A percentile compares a stretch with the other conserved stretches of the same genome.
Evolutionary conservation across 2,329 filamentous ascomycete genomes (phyloP).

Genomic region (Monosporascus sp.): DNA sequence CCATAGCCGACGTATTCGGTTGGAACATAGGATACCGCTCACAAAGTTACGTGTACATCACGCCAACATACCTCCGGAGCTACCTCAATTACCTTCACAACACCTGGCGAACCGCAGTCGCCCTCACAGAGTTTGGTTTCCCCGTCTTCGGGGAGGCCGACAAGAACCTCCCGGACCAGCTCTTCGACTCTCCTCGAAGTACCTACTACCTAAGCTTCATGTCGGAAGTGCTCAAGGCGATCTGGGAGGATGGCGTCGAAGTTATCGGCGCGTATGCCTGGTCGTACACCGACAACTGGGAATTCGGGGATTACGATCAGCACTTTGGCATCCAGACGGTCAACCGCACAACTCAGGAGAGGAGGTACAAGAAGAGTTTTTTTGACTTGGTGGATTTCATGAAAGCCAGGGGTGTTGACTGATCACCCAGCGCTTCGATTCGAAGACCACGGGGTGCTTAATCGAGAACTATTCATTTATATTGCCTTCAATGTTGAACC

Average conservation of each 20-base stretch:
- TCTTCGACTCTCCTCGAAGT: constrained; percentile 48
- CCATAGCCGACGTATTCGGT: constrained; percentile 40
- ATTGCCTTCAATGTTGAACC: no score
- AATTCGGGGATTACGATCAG: constrained; percentile 44
- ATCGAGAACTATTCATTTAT: no score
- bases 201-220: constrained; percentile 51
- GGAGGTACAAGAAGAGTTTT: constrained; percentile 52
- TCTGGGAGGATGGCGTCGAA: constrained; percentile 51
- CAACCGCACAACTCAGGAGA: constrained; percentile 45
- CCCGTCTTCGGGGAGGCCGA: constrained; percentile 44
- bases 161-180: constrained; percentile 41
- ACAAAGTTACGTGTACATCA: constrained; percentile 52
- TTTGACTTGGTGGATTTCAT: constrained; percentile 53
- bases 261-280: constrained; percentile 51
- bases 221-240: constrained; percentile 48
- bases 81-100: constrained; percentile 55
- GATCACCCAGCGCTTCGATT: no score
- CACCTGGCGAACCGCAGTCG: constrained; percentile 45
- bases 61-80: constrained; percentile 51
- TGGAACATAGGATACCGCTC: constrained; percentile 57
- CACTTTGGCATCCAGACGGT: constrained; percentile 54
- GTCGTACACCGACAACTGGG: constrained; percentile 49
- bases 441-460: no score
- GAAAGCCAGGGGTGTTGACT: background rate
- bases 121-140: constrained; percentile 53